A percentile compares a stretch with the other conserved stretches of the same genome.
Evolutionary conservation across 306 rosid genomes (phyloP).

Genomic region (Cucurbita argyrosperma): DNA sequence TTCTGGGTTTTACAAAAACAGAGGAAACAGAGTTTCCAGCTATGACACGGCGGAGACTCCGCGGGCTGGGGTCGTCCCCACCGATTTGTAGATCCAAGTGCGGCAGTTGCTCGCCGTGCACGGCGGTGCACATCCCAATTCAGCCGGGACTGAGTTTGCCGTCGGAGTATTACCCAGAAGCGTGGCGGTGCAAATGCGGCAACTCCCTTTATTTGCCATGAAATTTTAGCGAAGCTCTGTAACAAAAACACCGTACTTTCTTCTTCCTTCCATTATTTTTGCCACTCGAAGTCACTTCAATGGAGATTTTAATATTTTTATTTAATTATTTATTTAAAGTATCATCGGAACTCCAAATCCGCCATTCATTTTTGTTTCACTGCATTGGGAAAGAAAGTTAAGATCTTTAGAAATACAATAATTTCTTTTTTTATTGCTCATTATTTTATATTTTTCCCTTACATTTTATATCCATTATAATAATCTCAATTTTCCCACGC

Average conservation of each 20-base stretch:
- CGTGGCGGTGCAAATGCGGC: slow-evolving; percentile 97
- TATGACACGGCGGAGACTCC: slow-evolving; percentile 21
- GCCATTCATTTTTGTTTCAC: background rate
- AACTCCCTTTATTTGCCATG: slow-evolving; percentile 71
- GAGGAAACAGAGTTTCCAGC: slow-evolving; percentile 4
- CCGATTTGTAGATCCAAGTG: slow-evolving; percentile 84
- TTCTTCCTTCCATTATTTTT: background rate
- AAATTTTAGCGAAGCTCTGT: background rate
- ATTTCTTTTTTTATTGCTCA: background rate
- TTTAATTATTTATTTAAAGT: background rate
- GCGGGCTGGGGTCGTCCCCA: slow-evolving; percentile 66
- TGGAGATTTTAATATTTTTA: background rate
- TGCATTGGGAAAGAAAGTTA: slow-evolving; percentile 1
- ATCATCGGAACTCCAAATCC: background rate
- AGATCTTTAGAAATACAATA: background rate
- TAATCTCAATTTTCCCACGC: too few species aligned
- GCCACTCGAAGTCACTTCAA: slow-evolving; percentile 2
- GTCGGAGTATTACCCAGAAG: slow-evolving; percentile 91
- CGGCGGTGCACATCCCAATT: slow-evolving; percentile 72
- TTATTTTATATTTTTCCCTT: background rate
- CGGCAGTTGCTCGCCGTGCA: slow-evolving; percentile 70
- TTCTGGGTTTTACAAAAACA: background rate
- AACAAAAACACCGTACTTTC: background rate
- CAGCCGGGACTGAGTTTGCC: slow-evolving; percentile 63
- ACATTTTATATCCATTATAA: too few species aligned